Percentiles rank a stretch among this genome's conserved stretches.
phyloP scores from a whole-genome alignment of 1,139 yeast genomes.

The Debaryomycetaceae sp. region DNA sequence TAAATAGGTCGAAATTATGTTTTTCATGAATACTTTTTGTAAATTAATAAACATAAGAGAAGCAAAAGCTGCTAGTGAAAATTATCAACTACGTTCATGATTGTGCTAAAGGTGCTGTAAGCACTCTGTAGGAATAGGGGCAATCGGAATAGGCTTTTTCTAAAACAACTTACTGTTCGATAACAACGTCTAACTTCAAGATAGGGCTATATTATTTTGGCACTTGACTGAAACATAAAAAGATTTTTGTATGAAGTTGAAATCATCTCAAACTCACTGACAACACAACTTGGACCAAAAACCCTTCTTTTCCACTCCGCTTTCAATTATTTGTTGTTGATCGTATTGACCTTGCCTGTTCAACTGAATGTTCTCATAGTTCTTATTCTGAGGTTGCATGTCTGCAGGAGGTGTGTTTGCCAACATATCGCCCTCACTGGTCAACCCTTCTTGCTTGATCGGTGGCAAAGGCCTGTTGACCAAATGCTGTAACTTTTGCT shows the following conservation, averaged over 20 bases:
- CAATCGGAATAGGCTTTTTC: background rate
- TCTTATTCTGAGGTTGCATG: conserved; percentile 16
- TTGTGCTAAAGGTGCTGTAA: background rate
- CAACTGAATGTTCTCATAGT: conserved; percentile 16
- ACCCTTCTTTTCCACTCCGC: conserved; percentile 37
- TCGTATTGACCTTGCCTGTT: conserved; percentile 35
- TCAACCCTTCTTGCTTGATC: conserved; percentile 41
- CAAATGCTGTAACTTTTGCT: conserved; percentile 49
- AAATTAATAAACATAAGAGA: background rate
- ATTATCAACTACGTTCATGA: background rate
- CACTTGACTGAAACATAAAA: conserved; percentile 1
- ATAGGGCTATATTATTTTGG: background rate
- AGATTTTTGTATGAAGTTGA: background rate
- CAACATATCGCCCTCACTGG: conserved; percentile 8
- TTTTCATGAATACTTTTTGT: background rate
- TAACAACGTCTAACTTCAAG: background rate
- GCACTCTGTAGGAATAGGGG: background rate
- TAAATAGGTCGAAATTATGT: background rate
- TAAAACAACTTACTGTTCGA: background rate
- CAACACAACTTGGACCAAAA: conserved; percentile 48
- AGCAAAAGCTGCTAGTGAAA: background rate
- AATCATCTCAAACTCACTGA: conserved; percentile 18
- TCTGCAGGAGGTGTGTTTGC: conserved; percentile 9
- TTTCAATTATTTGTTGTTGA: conserved; percentile 33
- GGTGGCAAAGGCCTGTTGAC: conserved; percentile 52